phyloP scores from a whole-genome alignment of 2,329 filamentous ascomycete species.

The Colletotrichum kahawae region DNA sequence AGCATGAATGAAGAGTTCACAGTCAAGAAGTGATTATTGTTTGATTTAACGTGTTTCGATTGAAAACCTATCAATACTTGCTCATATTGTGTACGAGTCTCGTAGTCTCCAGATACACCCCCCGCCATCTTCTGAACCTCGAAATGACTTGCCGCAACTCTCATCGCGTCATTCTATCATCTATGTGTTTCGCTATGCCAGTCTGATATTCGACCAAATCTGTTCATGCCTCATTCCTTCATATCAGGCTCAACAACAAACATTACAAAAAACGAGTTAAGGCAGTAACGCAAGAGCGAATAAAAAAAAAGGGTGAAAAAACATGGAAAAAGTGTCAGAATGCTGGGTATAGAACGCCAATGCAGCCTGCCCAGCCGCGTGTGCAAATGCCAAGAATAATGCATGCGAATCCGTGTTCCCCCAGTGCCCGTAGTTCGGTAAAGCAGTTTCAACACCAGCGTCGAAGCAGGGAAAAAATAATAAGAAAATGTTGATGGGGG shows the following conservation, averaged over 20 bases:
- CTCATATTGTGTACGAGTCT: neutral
- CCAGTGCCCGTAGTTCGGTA: neutral
- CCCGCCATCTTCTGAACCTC: neutral
- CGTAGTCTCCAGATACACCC: neutral
- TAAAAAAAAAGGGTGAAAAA: neutral
- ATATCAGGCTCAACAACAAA: neutral
- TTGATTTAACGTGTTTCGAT: neutral
- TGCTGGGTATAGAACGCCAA: conserved; percentile 23
- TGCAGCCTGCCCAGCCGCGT: conserved; percentile 14
- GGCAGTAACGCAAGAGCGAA: neutral
- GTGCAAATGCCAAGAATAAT: conserved; percentile 9
- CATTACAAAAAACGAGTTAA: neutral
- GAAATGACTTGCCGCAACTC: neutral
- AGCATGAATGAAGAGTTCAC: neutral
- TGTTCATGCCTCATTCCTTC: neutral
- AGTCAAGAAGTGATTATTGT: neutral
- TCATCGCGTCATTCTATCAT: conserved; percentile 14
- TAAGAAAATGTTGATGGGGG: too few relatives aligned
- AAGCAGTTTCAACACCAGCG: neutral
- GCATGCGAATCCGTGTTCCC: neutral
- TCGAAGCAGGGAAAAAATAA: neutral
- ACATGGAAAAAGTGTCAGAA: neutral
- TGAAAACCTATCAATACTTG: neutral
- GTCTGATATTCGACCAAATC: conserved; percentile 7
- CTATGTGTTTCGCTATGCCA: conserved; percentile 11